phyloP scores from a whole-genome alignment of 1,284 basidiomycete genomes.

The Pulveroboletus sp. region DNA sequence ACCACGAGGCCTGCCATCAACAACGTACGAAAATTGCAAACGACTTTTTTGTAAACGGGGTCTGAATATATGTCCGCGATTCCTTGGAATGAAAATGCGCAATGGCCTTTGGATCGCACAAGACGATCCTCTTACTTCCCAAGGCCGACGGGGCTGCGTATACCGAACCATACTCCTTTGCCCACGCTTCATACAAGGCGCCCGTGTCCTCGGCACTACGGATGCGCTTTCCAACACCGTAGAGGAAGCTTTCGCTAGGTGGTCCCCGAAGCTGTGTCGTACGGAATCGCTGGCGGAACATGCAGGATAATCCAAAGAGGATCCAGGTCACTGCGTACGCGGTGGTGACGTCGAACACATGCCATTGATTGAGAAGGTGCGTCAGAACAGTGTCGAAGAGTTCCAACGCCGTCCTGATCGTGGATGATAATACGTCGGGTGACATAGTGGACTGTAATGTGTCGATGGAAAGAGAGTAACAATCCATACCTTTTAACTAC shows the following conservation, averaged over 20 bases:
- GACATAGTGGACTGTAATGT: background rate
- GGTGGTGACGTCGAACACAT: background rate
- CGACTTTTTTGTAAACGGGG: slow-evolving; percentile 39
- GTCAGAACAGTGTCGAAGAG: no score
- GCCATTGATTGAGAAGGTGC: no score
- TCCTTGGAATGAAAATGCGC: slow-evolving; percentile 38
- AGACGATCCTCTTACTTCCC: slow-evolving; percentile 40
- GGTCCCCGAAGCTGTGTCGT: slow-evolving; percentile 25
- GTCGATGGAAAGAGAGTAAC: background rate
- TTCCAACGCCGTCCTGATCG: no score
- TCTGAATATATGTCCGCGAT: slow-evolving; percentile 49
- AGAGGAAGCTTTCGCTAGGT: slow-evolving; percentile 17
- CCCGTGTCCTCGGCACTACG: slow-evolving; percentile 3
- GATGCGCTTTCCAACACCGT: slow-evolving; percentile 15
- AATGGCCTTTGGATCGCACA: slow-evolving; percentile 44
- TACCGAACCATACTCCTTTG: slow-evolving; percentile 6
- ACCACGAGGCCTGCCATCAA: background rate
- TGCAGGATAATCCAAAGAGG: background rate
- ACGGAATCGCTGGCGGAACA: background rate
- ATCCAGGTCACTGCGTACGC: background rate
- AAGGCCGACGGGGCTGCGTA: slow-evolving; percentile 42
- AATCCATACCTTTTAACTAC: background rate
- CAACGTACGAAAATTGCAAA: slow-evolving; percentile 47
- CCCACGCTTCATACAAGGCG: slow-evolving; percentile 24
- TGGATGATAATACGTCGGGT: background rate